phyloP scores from a whole-genome alignment of 192 early-diverging fungal species.

The Oehlia diaphana region DNA sequence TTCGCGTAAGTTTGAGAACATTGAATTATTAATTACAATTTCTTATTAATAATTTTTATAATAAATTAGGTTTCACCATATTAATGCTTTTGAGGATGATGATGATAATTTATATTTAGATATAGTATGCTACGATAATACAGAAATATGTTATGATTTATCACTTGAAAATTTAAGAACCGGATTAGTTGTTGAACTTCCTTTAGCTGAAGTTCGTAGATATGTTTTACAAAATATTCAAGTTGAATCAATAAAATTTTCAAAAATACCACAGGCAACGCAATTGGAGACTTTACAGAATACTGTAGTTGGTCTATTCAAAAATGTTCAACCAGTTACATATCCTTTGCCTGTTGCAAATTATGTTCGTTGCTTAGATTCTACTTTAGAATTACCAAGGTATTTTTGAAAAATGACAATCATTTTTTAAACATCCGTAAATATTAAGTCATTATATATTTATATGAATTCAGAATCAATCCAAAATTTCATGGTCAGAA shows the following conservation, averaged over 20 bases:
- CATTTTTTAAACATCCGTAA: background rate
- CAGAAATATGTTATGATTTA: constrained; percentile 59
- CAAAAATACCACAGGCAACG: constrained; percentile 36
- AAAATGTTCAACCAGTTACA: background rate
- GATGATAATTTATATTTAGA: constrained; percentile 64
- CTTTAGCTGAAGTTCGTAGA: constrained; percentile 57
- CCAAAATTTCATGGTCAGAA: constrained; percentile 29
- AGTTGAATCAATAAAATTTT: constrained; percentile 56
- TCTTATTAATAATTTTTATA: background rate
- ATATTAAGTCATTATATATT: background rate
- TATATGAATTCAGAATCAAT: constrained; percentile 33
- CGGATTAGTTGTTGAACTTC: constrained; percentile 40
- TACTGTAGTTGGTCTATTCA: background rate
- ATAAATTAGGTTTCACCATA: constrained; percentile 61
- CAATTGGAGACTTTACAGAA: background rate
- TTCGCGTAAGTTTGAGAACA: constrained; percentile 48
- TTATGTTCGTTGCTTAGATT: constrained; percentile 22
- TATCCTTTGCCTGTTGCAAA: constrained; percentile 19
- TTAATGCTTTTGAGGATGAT: constrained; percentile 71
- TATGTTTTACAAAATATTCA: constrained; percentile 62
- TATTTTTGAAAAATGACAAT: constrained; percentile 1
- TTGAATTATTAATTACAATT: background rate
- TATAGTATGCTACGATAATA: constrained; percentile 62
- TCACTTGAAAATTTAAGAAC: constrained; percentile 54
- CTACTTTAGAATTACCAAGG: constrained; percentile 40